Evolutionary conservation across 1,284 basidiomycete species (phyloP).

Genomic region (Trametes pubescens): DNA sequence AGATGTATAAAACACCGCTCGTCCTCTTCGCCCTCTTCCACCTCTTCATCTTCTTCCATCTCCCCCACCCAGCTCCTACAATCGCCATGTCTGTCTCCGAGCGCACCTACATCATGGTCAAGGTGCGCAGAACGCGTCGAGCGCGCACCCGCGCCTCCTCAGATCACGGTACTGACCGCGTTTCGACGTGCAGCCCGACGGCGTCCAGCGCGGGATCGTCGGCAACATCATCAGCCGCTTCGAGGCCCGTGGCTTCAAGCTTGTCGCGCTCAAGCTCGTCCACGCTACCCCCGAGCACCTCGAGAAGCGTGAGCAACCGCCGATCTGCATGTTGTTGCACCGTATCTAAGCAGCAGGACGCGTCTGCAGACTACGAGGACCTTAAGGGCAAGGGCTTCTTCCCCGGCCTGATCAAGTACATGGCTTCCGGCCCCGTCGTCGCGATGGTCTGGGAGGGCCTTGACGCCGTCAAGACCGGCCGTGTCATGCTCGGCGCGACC

Average conservation of each 20-base stretch:
- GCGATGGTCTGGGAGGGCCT: constrained; percentile 98
- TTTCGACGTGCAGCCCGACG: constrained; percentile 78
- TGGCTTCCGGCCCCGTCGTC: constrained; percentile 95
- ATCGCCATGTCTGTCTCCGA: constrained; percentile 67
- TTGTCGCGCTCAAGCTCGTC: constrained; percentile 88
- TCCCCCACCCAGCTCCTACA: constrained; percentile 42
- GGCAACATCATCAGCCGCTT: constrained; percentile 94
- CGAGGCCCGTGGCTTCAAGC: constrained; percentile 96
- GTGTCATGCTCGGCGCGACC: constrained; percentile 95
- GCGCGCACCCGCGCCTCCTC: background rate
- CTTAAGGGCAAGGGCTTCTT: constrained; percentile 93
- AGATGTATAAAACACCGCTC: constrained; percentile 44
- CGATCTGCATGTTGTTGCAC: background rate
- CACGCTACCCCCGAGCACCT: constrained; percentile 83
- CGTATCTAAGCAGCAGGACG: constrained; percentile 17
- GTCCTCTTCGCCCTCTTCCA: constrained; percentile 44
- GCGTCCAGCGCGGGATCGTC: constrained; percentile 94
- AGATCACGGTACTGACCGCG: constrained; percentile 5
- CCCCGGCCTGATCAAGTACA: constrained; percentile 92
- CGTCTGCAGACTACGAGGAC: constrained; percentile 87
- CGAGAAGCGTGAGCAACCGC: constrained; percentile 72
- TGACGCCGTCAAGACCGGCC: constrained; percentile 96
- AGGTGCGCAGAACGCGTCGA: constrained; percentile 54
- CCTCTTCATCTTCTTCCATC: constrained; percentile 39
- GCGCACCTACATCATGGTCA: constrained; percentile 92